A percentile compares a stretch with the other conserved stretches of the same genome.
These are phyloP conservation scores for Exserohilum rostratum DNA, from an alignment of 2,329 filamentous ascomycete species.

Conservation along the genomic window DNA sequence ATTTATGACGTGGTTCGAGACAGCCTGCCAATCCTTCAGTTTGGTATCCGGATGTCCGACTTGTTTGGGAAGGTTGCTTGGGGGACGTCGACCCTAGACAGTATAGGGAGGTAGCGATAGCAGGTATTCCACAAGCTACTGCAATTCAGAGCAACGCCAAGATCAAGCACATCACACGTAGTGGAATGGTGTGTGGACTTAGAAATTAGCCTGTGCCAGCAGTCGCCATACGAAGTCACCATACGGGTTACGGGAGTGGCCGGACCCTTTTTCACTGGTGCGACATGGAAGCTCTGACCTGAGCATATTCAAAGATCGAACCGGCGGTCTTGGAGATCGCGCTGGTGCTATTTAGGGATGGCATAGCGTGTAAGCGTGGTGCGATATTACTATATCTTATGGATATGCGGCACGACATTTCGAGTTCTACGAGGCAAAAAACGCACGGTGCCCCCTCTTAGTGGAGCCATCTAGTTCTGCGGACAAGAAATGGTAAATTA, in stretches of 20 bases:
- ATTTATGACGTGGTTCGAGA: background rate
- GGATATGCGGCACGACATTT: background rate
- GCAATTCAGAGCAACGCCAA: background rate
- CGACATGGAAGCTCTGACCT: background rate
- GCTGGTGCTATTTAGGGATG: background rate
- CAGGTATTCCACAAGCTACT: background rate
- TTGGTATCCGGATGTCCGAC: background rate
- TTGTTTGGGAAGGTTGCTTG: background rate
- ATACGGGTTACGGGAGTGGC: background rate
- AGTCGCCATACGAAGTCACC: background rate
- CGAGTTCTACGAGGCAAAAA: background rate
- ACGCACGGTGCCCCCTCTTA: background rate
- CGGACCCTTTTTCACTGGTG: background rate
- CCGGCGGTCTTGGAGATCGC: background rate
- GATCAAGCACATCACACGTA: background rate
- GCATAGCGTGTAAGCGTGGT: background rate
- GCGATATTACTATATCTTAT: background rate
- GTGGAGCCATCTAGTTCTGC: background rate
- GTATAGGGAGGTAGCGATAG: background rate
- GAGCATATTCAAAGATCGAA: background rate
- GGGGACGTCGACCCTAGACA: background rate
- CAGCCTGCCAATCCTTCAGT: background rate
- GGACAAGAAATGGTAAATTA: background rate
- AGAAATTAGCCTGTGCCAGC: constrained; percentile 2
- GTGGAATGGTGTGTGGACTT: background rate